phyloP scores from a whole-genome alignment of 805 yeast genomes.

The Candida ortonii region DNA sequence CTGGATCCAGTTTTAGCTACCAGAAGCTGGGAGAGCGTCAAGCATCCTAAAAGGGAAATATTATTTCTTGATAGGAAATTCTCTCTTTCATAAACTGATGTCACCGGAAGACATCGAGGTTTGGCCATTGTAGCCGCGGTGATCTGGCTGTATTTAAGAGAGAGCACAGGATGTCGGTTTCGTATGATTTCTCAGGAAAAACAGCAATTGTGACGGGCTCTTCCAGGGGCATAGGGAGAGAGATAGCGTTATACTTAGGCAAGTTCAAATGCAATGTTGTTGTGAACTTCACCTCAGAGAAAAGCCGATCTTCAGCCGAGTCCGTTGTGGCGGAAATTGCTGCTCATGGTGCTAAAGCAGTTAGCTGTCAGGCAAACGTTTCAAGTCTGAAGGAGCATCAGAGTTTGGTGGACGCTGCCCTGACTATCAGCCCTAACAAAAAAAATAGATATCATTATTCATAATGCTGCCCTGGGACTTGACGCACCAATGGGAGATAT shows the following conservation, averaged over 20 bases:
- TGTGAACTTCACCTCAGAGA: conserved; percentile 11
- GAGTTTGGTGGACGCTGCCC: conserved; percentile 7
- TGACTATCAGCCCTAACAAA: conserved; percentile 13
- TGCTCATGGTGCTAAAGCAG: conserved; percentile 8
- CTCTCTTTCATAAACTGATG: background rate
- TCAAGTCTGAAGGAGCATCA: conserved; percentile 3
- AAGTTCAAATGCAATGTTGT: conserved; percentile 19
- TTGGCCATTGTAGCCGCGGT: background rate
- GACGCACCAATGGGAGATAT: conserved; percentile 33
- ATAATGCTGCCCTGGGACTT: conserved; percentile 38
- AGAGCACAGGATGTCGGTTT: conserved; percentile 4
- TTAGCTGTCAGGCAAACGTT: conserved; percentile 12
- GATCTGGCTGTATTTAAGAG: background rate
- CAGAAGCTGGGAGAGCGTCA: background rate
- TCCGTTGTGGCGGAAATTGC: conserved; percentile 8
- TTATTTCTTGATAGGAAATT: background rate
- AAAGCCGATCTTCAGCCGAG: conserved; percentile 3
- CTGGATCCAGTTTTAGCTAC: no score
- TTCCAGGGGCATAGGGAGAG: conserved; percentile 21
- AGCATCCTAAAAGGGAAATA: background rate
- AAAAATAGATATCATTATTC: conserved; percentile 39
- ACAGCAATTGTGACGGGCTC: conserved; percentile 21
- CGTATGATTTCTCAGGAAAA: conserved; percentile 7
- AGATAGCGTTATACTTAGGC: conserved; percentile 17
- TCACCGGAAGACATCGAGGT: background rate